Conservation (phyloP, 352 stramenopile genomes). For the Thalassiosira sp. region DNA sequence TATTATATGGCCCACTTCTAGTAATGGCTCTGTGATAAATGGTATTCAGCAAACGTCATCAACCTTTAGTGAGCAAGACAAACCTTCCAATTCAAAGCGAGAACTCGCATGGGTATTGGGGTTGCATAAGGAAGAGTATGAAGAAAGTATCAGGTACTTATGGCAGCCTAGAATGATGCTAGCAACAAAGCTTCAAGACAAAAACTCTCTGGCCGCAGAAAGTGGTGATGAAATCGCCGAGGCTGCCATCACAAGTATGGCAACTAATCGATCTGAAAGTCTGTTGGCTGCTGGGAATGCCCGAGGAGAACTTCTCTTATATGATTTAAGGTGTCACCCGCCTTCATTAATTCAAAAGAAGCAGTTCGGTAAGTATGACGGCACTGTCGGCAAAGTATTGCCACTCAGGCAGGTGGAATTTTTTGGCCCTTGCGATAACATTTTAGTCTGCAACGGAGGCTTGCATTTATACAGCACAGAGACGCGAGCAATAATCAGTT, state of each 20-base stretch:
- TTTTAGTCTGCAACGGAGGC: conserved; percentile 36
- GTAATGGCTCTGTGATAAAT: conserved; percentile 1
- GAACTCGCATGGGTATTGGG: conserved; percentile 38
- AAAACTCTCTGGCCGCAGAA: neutral
- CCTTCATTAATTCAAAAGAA: conserved; percentile 14
- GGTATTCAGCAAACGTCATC: neutral
- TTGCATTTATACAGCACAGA: conserved; percentile 35
- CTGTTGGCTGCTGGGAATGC: conserved; percentile 33
- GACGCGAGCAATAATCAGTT: conserved; percentile 22
- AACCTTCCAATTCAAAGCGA: conserved; percentile 14
- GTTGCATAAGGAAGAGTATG: conserved; percentile 26
- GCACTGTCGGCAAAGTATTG: neutral
- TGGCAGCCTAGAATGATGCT: conserved; percentile 47
- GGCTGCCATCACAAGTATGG: conserved; percentile 22
- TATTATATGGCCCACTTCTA: neutral
- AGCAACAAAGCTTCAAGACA: conserved; percentile 10
- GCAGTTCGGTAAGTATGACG: neutral
- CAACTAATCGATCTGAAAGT: conserved; percentile 35
- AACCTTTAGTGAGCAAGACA: conserved; percentile 1
- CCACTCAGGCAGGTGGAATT: conserved; percentile 38
- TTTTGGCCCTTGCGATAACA: conserved; percentile 2
- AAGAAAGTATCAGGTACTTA: conserved; percentile 28
- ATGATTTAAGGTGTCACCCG: conserved; percentile 43
- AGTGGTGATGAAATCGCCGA: neutral
- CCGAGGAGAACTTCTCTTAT: conserved; percentile 39